Conservation (phyloP, 108 stramenopile species). For the Nitzschia sp. region DNA sequence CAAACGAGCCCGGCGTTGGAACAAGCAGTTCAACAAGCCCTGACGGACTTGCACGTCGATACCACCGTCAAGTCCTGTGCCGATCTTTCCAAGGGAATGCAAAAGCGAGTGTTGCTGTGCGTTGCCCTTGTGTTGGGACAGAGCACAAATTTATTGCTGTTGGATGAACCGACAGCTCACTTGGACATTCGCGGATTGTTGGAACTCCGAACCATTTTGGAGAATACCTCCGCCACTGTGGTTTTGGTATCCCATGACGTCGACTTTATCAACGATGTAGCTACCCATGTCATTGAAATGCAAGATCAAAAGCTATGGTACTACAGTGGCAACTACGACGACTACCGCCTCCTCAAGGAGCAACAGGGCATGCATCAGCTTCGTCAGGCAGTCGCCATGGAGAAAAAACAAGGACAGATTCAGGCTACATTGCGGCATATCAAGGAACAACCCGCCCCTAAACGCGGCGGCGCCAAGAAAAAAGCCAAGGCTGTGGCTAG, state of each 20-base stretch:
- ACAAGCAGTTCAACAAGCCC: conserved; percentile 35
- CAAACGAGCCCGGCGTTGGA: background rate
- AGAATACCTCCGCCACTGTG: conserved; percentile 49
- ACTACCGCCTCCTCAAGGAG: conserved; percentile 56
- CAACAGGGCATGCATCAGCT: conserved; percentile 58
- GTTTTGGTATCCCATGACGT: conserved; percentile 94
- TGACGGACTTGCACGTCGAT: conserved; percentile 56
- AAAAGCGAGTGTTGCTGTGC: conserved; percentile 64
- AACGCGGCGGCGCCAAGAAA: conserved; percentile 49
- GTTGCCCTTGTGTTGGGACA: conserved; percentile 29
- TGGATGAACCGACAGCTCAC: conserved; percentile 83
- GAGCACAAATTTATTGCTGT: conserved; percentile 42
- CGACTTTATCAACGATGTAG: conserved; percentile 87
- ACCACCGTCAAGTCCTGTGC: conserved; percentile 28
- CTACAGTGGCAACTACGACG: conserved; percentile 89
- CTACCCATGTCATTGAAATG: conserved; percentile 89
- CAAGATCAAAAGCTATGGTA: conserved; percentile 68
- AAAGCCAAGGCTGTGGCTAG: conserved; percentile 50
- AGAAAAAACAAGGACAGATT: conserved; percentile 61
- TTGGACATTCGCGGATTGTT: conserved; percentile 86
- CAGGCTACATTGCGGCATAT: conserved; percentile 53
- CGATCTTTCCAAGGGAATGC: conserved; percentile 51
- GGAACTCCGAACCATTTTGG: conserved; percentile 68
- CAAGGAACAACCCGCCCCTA: conserved; percentile 54
- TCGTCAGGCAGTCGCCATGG: conserved; percentile 50